A percentile compares a stretch with the other conserved stretches of the same genome.
phyloP scores from a whole-genome alignment of 2,329 filamentous ascomycete species.

The Stemphylium lycopersici region DNA sequence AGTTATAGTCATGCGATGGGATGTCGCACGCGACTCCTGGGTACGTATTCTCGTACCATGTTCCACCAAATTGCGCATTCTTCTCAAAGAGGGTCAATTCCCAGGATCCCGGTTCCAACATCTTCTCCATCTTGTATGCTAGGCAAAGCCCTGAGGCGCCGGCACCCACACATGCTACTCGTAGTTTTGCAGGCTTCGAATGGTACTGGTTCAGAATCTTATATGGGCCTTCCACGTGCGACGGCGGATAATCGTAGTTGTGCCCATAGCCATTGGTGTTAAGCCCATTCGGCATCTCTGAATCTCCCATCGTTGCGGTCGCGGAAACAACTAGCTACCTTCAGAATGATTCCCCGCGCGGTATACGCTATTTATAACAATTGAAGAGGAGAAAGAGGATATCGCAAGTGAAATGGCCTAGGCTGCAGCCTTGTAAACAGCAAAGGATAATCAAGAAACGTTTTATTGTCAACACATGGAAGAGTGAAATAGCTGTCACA shows the following conservation, averaged over 20 bases:
- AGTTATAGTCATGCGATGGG: constrained; percentile 64
- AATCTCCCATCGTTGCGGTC: constrained; percentile 33
- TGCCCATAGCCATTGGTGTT: constrained; percentile 36
- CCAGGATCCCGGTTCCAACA: constrained; percentile 37
- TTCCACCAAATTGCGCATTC: constrained; percentile 40
- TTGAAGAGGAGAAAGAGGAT: background rate
- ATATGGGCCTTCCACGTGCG: constrained; percentile 40
- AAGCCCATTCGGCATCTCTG: constrained; percentile 35
- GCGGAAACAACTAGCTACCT: background rate
- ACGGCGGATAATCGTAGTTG: constrained; percentile 40
- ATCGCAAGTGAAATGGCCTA: background rate
- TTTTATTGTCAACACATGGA: constrained; percentile 2
- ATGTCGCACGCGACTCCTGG: constrained; percentile 46
- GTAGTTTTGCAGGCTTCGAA: constrained; percentile 39
- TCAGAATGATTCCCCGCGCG: background rate
- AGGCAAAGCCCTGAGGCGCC: constrained; percentile 41
- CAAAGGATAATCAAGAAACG: constrained; percentile 4
- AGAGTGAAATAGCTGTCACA: constrained; percentile 14
- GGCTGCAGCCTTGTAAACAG: background rate
- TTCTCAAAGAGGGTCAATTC: constrained; percentile 42
- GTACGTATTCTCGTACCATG: constrained; percentile 46
- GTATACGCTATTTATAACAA: too few relatives aligned
- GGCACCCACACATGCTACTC: constrained; percentile 39
- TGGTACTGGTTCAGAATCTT: constrained; percentile 42
- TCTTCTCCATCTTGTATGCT: constrained; percentile 45